Evolutionary conservation across 352 stramenopile species (phyloP), one percentile per base, ranked within the genome.

Genomic region (Phytophthora europaea): DNA sequence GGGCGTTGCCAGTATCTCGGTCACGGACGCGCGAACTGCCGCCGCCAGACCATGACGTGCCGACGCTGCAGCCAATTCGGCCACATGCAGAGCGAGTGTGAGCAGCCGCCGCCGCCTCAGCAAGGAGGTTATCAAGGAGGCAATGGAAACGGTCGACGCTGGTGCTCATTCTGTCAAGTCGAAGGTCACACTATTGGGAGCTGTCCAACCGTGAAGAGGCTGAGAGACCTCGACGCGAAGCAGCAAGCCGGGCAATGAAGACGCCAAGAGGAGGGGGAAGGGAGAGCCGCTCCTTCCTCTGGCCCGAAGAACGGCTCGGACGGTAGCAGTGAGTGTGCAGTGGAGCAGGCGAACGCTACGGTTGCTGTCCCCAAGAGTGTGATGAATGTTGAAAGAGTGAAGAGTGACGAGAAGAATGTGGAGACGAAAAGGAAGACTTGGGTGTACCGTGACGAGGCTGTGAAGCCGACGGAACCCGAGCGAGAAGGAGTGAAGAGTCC

Each of bases 191-290:
- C 16, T 1, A 40, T 61, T 0, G 31, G 7, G 16, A 12, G 6
- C 18, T 61, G 54, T 4, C 54, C 54, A 0, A 34, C 16, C 47
- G 47, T 53, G 12, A 53, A 33, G 47, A 22, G 16, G n/a, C n/a
- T 26, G 16, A 53, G 47, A 9, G 16, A 26, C 47, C 47, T 26
- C 6, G 47, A 53, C n/a, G n/a, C 47, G 0, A 26, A 53, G 47
- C 47, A 53, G 9, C 47, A 53, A 3, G n/a, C 16, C 47, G 47
- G n/a, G 1, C 53, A 61, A 50, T 50, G 54, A 61, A 16, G n/a
- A 40, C 18, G 54, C 9, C 54, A n/a, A 16, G 33, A 61, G 54
- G 54, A 40, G 31, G 54, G 26, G 26, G 26, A 31, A 31, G 3
- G 26, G 26, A 31, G 26, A 31, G 26, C 26, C 26, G 26, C 26